Percentiles rank a stretch among this genome's conserved stretches.
phyloP scores from a whole-genome alignment of 257 asterid species.

The Echium plantagineum region DNA sequence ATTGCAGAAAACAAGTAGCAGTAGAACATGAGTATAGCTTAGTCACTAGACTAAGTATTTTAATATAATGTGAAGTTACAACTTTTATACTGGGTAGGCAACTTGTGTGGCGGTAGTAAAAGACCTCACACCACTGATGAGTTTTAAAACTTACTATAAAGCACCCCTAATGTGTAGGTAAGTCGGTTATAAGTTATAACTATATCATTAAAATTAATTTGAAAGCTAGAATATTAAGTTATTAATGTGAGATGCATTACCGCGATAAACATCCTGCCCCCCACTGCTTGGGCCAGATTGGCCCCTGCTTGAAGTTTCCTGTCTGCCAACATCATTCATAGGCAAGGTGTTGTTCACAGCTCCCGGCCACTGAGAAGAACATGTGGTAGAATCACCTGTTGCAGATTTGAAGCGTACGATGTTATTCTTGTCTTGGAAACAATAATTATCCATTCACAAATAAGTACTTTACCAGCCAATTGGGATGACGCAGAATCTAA shows the following conservation, averaged over 20 bases:
- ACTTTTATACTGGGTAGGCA: background rate
- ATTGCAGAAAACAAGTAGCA: too few relatives aligned
- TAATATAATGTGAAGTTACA: background rate
- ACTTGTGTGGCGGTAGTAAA: background rate
- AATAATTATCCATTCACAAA: constrained; percentile 1
- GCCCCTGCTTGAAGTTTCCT: constrained; percentile 50
- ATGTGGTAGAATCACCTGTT: constrained; percentile 24
- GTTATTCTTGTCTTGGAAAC: background rate
- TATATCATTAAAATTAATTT: background rate
- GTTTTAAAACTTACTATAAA: background rate
- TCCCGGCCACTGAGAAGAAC: constrained; percentile 51
- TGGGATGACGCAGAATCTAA: constrained; percentile 77
- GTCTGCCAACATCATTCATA: constrained; percentile 52
- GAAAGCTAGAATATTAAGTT: background rate
- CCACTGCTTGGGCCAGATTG: constrained; percentile 41
- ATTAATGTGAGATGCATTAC: constrained; percentile 25
- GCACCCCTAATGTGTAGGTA: background rate
- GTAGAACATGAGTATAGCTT: too few relatives aligned
- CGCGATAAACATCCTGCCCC: constrained; percentile 63
- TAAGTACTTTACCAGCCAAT: constrained; percentile 44
- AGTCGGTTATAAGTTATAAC: too few relatives aligned
- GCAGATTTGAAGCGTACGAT: background rate
- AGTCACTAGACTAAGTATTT: too few relatives aligned
- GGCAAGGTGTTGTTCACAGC: constrained; percentile 45
- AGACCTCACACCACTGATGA: too few relatives aligned